These are phyloP conservation scores for Epichloe brachyelytri DNA, from an alignment of 2,329 filamentous ascomycete genomes.

Conservation along the genomic window DNA sequence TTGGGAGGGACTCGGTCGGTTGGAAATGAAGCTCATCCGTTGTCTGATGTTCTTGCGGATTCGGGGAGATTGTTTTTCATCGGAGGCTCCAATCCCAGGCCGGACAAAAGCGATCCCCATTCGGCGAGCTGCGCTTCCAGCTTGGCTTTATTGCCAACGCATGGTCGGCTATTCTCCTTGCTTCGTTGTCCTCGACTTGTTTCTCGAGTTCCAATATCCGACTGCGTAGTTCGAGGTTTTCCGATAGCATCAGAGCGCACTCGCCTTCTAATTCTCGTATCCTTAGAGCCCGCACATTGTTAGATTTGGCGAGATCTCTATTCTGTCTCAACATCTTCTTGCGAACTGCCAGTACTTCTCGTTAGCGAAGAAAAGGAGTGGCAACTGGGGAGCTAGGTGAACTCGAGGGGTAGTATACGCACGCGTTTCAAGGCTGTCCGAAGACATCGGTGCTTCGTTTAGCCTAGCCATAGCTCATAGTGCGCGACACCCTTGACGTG, in stretches of 20 bases:
- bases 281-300: slow-evolving; percentile 63
- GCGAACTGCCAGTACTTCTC: slow-evolving; percentile 44
- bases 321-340: slow-evolving; percentile 73
- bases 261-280: slow-evolving; percentile 69
- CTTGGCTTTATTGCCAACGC: slow-evolving; percentile 54
- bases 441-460: slow-evolving; percentile 58
- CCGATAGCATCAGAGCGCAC: slow-evolving; percentile 59
- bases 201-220: slow-evolving; percentile 58
- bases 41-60: slow-evolving; percentile 27
- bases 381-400: not conserved
- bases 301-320: slow-evolving; percentile 66
- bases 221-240: slow-evolving; percentile 62
- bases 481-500: slow-evolving; percentile 11
- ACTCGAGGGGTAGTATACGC: slow-evolving; percentile 23
- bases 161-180: slow-evolving; percentile 49
- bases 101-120: slow-evolving; percentile 52
- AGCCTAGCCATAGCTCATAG: slow-evolving; percentile 60
- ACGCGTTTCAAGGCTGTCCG: slow-evolving; percentile 61
- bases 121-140: slow-evolving; percentile 62
- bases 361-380: not conserved
- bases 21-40: slow-evolving; percentile 26
- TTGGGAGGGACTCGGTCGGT: slow-evolving; percentile 36
- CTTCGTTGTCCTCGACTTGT: slow-evolving; percentile 48
- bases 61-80: slow-evolving; percentile 32
- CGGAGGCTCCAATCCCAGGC: slow-evolving; percentile 49